Evolutionary conservation across 768 basidiomycete species (phyloP).

Genomic region (Gloeostereum incarnatum): DNA sequence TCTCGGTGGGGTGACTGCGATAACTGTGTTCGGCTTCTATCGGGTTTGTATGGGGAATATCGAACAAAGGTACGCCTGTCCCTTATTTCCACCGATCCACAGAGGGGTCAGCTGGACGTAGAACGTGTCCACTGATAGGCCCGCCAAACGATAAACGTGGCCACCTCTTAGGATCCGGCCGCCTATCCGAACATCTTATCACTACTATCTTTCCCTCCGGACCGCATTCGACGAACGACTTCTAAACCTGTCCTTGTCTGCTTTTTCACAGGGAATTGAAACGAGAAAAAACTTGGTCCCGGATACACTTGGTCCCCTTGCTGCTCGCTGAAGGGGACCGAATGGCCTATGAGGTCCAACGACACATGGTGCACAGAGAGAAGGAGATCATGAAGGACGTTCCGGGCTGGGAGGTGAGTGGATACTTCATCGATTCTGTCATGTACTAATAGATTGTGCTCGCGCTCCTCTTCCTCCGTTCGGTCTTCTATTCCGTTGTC

Average conservation of each 20-base stretch:
- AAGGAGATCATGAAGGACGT: conserved; percentile 94
- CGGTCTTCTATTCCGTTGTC: no score
- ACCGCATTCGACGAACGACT: conserved; percentile 30
- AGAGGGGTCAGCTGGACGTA: conserved; percentile 47
- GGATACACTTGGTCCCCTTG: conserved; percentile 88
- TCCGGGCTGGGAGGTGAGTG: conserved; percentile 78
- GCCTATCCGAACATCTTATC: conserved; percentile 34
- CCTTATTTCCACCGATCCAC: conserved; percentile 13
- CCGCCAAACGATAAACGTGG: conserved; percentile 71
- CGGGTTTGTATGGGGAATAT: conserved; percentile 83
- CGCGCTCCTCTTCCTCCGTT: no score
- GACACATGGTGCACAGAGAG: conserved; percentile 73
- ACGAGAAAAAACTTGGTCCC: conserved; percentile 91
- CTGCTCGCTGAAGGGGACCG: conserved; percentile 92
- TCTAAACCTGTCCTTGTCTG: conserved; percentile 32
- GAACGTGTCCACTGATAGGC: conserved; percentile 51
- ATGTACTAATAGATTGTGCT: no score
- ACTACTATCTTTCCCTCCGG: conserved; percentile 24
- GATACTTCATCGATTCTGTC: conserved; percentile 14
- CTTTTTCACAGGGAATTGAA: conserved; percentile 71
- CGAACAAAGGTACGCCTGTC: conserved; percentile 76
- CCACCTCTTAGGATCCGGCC: conserved; percentile 51
- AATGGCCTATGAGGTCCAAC: conserved; percentile 72
- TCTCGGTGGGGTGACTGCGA: conserved; percentile 75
- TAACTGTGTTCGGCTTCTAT: conserved; percentile 91